Base-by-base conservation (phyloP, 495 filamentous ascomycete genomes). In the Amphirosellinia nigrospora region DNA sequence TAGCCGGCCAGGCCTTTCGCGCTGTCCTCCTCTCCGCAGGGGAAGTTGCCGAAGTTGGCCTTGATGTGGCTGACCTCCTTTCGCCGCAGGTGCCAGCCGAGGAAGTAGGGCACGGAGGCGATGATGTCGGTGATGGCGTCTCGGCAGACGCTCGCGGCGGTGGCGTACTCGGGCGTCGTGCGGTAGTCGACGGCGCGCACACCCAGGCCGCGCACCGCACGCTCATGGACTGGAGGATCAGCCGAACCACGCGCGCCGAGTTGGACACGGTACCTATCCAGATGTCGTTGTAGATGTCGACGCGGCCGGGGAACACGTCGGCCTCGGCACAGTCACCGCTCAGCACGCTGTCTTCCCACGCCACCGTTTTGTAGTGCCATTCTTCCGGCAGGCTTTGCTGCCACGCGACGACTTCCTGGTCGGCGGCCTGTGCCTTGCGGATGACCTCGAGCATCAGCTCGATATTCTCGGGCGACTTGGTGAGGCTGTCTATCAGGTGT, bases 151-250 rank as follows among this genome's bases (percentile, higher is more conserved):
- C 80, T 65, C 3, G 77, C 73, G 5, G 82, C 81, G 0, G 77
- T 75, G 28, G 83, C 84, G 59, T 87, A 87, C 79, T 87, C 84
- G 30, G 82, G 81, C 28, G 86, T 87, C 0, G 83, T 86, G 34
- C 85, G 74, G 62, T 86, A 87, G 71, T 88, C 86, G 9, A 81
- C 79, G 1, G 86, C 26, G 79, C 72, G 66, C 81, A 83, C 21
- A 83, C 72, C 84, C 84, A 87, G 4, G 85, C 85, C 7, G 83
- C 82, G 72, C 85, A 86, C 10, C 86, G 79, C 1, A 87, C 80
- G 26, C 80, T 79, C 19, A 83, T 71, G 8, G 80, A 79, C 21
- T 78, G 77, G 13, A 87, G 73, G n/a, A 82, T 77, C n/a, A 88
- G 67, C 4, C 86, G 72, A 8, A 81, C 76, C 1, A 81, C 76